Percentiles rank a stretch among this genome's conserved stretches.
These are phyloP conservation scores for Trichoderma lentiforme DNA, from an alignment of 2,329 filamentous ascomycete genomes.

Conservation along the genomic window DNA sequence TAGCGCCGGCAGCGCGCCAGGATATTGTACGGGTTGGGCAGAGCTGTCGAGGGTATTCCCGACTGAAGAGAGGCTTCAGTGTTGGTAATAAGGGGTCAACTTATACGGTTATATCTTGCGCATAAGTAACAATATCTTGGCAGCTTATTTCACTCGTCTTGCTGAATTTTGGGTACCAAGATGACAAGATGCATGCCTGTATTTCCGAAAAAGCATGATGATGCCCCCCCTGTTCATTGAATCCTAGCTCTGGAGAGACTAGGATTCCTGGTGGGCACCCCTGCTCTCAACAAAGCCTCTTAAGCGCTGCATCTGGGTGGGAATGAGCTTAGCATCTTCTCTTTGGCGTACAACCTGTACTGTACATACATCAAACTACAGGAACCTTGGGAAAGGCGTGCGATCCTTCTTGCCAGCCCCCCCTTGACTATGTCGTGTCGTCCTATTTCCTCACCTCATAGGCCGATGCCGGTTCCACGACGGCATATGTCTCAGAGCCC, in stretches of 20 bases:
- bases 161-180: neutral
- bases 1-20: neutral
- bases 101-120: neutral
- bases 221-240: neutral
- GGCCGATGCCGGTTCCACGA: neutral
- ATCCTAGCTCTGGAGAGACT: neutral
- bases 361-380: neutral
- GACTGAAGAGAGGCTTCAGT: neutral
- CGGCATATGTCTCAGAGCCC: neutral
- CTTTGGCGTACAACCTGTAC: neutral
- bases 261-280: neutral
- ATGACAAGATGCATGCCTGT: neutral
- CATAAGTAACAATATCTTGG: neutral
- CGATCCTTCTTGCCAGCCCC: neutral
- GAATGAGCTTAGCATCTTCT: neutral
- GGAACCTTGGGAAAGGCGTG: neutral
- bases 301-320: neutral
- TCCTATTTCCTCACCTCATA: neutral
- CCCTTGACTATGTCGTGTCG: neutral
- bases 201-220: neutral
- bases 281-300: neutral
- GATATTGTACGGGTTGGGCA: neutral
- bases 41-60: neutral
- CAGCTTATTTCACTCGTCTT: neutral
- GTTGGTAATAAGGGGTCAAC: neutral